Evolutionary conservation across 2,329 filamentous ascomycete species (phyloP).

Genomic region (Sporothrix humicola): DNA sequence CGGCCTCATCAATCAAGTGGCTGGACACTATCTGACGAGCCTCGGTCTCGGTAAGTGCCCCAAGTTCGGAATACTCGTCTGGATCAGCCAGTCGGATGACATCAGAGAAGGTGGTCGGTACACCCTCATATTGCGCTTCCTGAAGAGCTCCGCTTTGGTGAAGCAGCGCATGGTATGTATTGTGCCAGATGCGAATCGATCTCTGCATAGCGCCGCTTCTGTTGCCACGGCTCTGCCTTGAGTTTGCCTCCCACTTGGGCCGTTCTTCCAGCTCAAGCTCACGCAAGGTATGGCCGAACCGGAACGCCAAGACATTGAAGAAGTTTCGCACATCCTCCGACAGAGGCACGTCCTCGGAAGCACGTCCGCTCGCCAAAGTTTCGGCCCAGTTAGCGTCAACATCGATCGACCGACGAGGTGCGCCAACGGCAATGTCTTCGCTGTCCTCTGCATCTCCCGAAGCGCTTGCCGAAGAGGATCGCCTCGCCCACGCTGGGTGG

Average conservation of each 20-base stretch:
- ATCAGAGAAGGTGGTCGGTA: constrained; percentile 39
- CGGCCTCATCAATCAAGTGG: constrained; percentile 52
- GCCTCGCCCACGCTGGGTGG: constrained; percentile 24
- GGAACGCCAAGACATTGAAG: constrained; percentile 42
- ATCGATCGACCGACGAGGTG: constrained; percentile 34
- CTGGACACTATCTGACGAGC: constrained; percentile 45
- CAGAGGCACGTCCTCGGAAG: constrained; percentile 17
- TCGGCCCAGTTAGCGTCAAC: constrained; percentile 37
- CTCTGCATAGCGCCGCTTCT: neutral
- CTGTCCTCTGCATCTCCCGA: neutral
- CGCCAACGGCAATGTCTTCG: constrained; percentile 36
- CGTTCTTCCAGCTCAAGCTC: constrained; percentile 35
- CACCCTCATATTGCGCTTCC: neutral
- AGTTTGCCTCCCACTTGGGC: constrained; percentile 19
- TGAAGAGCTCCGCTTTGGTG: neutral
- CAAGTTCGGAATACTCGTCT: neutral
- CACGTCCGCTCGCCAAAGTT: constrained; percentile 29
- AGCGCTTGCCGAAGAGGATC: neutral
- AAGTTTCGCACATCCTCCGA: constrained; percentile 38
- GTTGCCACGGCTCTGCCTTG: neutral
- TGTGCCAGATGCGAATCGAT: constrained; percentile 31
- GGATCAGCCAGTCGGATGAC: constrained; percentile 47
- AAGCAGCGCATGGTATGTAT: constrained; percentile 29
- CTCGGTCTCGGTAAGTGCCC: constrained; percentile 31
- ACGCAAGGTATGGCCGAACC: constrained; percentile 41